Evolutionary conservation across 2,329 filamentous ascomycete species (phyloP), one percentile per base, ranked within the genome.

Genomic region (Cladosporium colombiae): DNA sequence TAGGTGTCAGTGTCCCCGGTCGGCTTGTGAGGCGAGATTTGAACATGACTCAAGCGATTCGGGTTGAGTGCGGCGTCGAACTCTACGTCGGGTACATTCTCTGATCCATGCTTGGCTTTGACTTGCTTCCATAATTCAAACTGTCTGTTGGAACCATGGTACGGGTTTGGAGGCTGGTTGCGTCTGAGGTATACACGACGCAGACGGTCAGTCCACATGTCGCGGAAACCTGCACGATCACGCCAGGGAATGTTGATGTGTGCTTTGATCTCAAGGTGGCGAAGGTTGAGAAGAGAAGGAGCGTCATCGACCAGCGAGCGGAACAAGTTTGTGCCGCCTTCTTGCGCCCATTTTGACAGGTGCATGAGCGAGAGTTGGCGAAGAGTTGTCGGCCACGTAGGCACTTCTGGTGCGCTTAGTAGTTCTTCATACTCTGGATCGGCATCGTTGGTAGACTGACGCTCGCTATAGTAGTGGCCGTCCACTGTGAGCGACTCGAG

Each of bases 231-330:
- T 21, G 91, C 91, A 50, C 94, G 87, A 74, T 92, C 87, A 68
- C 92, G 89, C 91, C 93, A 97, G 13, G 83, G 82, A 29, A 90
- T 88, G 73, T 93, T 88, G 57, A 97, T 82, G 77, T 92, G 94
- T 1, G 90, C 89, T 72, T 89, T 91, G 70, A 97, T 85, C 1
- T 86, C 83, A 13, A 97, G 80, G 52, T 84, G 82, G 10, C 92
- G 88, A 27, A 98, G 83, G 66, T 87, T 80, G 0, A 83, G 86
- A 25, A 98, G 77, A 2, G 84, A 78, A 1, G 84, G 80, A 0
- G 93, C 92, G 59, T 86, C 87, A 66, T 93, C 84, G 25, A 94
- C 85, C 2, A 98, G 81, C 18, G 92, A 95, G 49, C 86, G 84
- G 70, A 97, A 91, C 71, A 97, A 91, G 65, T 87, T 88, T 71